phyloP scores from a whole-genome alignment of 2,329 filamentous ascomycete species.

The Thielaviopsis musarum region DNA sequence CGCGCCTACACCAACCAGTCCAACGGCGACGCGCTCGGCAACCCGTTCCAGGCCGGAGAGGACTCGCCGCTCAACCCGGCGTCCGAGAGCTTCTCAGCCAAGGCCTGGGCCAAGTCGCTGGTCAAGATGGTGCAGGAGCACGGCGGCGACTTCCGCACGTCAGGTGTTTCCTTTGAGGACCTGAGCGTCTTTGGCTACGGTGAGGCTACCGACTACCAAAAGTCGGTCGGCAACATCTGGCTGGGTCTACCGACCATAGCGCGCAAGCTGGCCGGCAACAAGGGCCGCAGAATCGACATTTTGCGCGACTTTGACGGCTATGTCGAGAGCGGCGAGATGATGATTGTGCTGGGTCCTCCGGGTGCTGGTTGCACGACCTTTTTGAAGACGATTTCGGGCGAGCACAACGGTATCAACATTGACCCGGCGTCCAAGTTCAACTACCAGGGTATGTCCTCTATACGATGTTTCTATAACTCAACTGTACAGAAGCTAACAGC shows the following conservation, averaged over 20 bases:
- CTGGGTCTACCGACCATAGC: constrained; percentile 29
- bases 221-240: constrained; percentile 46
- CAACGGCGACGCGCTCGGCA: constrained; percentile 20
- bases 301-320: constrained; percentile 50
- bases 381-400: constrained; percentile 68
- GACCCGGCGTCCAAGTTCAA: constrained; percentile 59
- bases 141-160: constrained; percentile 39
- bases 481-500: constrained; percentile 1
- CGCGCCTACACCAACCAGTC: constrained; percentile 37
- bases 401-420: constrained; percentile 64
- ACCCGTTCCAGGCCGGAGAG: constrained; percentile 32
- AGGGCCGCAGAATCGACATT: constrained; percentile 47
- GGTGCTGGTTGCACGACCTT: constrained; percentile 68
- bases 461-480: too few relatives aligned
- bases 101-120: constrained; percentile 43
- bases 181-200: constrained; percentile 54
- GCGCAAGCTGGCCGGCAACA: constrained; percentile 33
- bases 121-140: constrained; percentile 34
- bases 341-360: constrained; percentile 58
- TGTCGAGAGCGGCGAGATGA: constrained; percentile 55
- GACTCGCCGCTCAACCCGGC: constrained; percentile 37
- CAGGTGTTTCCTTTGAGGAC: constrained; percentile 49
- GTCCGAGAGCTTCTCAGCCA: constrained; percentile 35
- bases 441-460: constrained; percentile 52
- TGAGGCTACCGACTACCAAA: constrained; percentile 52